Conservation (phyloP, 192 early-diverging fungal genomes). For the Entomortierella beljakovae region DNA sequence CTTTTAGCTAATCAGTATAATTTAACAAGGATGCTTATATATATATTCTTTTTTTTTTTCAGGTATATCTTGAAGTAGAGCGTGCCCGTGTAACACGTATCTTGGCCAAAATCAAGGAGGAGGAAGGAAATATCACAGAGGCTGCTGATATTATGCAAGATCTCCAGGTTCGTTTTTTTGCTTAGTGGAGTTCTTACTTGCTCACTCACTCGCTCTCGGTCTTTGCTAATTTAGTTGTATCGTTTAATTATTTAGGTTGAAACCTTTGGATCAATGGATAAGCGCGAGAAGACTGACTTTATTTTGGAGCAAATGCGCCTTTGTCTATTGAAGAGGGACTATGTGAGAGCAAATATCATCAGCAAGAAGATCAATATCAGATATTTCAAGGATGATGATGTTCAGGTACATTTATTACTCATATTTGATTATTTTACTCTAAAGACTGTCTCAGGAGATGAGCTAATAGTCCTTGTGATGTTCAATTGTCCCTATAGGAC, state of each 20-base stretch:
- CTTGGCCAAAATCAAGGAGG: slow-evolving; percentile 89
- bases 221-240: no score
- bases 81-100: slow-evolving; percentile 93
- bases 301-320: slow-evolving; percentile 99
- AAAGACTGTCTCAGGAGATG: no score
- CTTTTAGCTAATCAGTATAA: no score
- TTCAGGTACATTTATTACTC: slow-evolving; percentile 69
- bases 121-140: slow-evolving; percentile 89
- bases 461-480: no score
- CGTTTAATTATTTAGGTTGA: slow-evolving; percentile 93
- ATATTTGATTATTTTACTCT: no score
- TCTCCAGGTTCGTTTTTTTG: slow-evolving; percentile 81
- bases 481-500: slow-evolving; percentile 68
- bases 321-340: slow-evolving; percentile 93
- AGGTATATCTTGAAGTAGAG: slow-evolving; percentile 99
- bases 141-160: slow-evolving; percentile 97
- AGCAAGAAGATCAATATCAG: slow-evolving; percentile 95
- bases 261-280: slow-evolving; percentile 99
- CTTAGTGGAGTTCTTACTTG: no score
- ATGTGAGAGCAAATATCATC: slow-evolving; percentile 91
- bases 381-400: slow-evolving; percentile 88
- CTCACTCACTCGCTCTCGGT: no score
- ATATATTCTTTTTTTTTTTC: not conserved
- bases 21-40: no score
- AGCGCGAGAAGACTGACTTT: slow-evolving; percentile 99